Percentiles rank a stretch among this genome's conserved stretches.
These are phyloP conservation scores for Trichomonas tenax DNA, from an alignment of 208 protist species.

Conservation along the genomic window DNA sequence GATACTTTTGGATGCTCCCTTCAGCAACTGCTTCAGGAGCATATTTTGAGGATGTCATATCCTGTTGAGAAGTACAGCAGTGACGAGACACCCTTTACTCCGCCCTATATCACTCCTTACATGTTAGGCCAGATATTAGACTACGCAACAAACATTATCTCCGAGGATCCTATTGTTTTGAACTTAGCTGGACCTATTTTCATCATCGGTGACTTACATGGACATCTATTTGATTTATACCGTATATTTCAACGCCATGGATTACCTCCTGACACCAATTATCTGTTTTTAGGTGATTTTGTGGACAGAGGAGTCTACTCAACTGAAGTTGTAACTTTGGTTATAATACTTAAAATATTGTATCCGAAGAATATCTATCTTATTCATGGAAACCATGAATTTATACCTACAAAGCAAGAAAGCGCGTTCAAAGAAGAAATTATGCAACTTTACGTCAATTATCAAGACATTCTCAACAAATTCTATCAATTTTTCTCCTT, in stretches of 20 bases:
- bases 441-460: neutral
- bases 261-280: neutral
- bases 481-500: neutral
- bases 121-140: neutral
- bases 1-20: neutral
- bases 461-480: neutral
- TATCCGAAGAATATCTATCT: neutral
- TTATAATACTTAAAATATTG: neutral
- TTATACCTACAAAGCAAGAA: neutral
- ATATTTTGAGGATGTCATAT: neutral
- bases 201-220: neutral
- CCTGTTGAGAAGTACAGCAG: neutral
- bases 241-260: neutral
- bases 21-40: neutral
- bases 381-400: neutral
- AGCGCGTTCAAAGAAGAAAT: neutral
- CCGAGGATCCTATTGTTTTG: neutral
- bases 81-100: neutral
- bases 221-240: neutral
- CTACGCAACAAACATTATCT: neutral
- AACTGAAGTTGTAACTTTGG: neutral
- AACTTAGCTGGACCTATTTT: neutral
- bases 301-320: neutral
- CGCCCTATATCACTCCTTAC: neutral
- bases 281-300: neutral